Percentiles rank a stretch among this genome's conserved stretches.
These are phyloP conservation scores for Amniculicola lignicola DNA, from an alignment of 495 filamentous ascomycete genomes.

Conservation along the genomic window DNA sequence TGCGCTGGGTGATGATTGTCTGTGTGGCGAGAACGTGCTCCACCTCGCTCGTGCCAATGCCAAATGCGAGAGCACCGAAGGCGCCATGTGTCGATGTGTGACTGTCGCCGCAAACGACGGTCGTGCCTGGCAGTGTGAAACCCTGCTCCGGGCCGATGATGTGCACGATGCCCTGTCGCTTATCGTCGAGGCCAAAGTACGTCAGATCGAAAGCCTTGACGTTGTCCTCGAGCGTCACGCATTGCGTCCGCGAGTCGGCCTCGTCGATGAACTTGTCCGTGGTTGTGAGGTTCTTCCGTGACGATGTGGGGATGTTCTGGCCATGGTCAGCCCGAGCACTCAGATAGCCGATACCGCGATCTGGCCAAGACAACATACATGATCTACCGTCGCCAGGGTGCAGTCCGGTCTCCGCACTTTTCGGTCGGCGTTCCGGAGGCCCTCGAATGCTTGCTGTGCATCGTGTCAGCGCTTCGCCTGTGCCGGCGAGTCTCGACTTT, in stretches of 20 bases:
- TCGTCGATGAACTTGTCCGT: conserved; percentile 85
- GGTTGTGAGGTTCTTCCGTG: conserved; percentile 83
- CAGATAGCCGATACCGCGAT: conserved; percentile 5
- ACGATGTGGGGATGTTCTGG: conserved; percentile 87
- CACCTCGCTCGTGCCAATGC: conserved; percentile 96
- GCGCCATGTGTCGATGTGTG: conserved; percentile 98
- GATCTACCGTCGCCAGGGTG: conserved; percentile 93
- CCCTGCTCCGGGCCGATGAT: conserved; percentile 99
- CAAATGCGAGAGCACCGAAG: conserved; percentile 92
- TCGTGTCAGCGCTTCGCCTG: conserved; percentile 32
- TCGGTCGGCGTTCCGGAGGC: conserved; percentile 79
- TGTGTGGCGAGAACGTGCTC: conserved; percentile 98
- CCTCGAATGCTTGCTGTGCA: conserved; percentile 88
- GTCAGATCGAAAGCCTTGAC: conserved; percentile 95
- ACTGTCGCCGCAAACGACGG: conserved; percentile 94
- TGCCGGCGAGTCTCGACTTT: neutral
- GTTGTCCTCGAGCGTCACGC: conserved; percentile 92
- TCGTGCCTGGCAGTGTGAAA: conserved; percentile 96
- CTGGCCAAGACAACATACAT: conserved; percentile 60
- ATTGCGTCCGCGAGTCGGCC: conserved; percentile 88
- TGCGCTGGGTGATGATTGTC: conserved; percentile 86
- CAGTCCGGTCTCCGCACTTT: conserved; percentile 91
- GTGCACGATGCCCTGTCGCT: conserved; percentile 96
- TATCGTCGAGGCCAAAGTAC: conserved; percentile 95
- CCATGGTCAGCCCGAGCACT: conserved; percentile 28